A percentile compares a stretch with the other conserved stretches of the same genome.
Evolutionary conservation across 2,329 filamentous ascomycete genomes (phyloP).

Genomic region (Xylariaceae sp.): DNA sequence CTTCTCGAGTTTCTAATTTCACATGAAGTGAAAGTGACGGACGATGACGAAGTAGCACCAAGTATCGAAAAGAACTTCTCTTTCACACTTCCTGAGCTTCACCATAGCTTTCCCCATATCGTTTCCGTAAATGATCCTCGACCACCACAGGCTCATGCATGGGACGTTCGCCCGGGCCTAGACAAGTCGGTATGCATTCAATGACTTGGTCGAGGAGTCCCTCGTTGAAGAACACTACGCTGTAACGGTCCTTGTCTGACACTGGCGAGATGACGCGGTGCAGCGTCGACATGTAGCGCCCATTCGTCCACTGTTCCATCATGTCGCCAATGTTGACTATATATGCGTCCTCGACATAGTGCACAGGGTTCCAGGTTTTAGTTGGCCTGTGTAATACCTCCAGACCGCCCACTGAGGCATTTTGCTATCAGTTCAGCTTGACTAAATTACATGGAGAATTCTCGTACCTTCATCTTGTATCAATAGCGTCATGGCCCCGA

Average conservation of each 20-base stretch:
- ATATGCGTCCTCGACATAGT: constrained; percentile 15
- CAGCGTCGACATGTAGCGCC: constrained; percentile 25
- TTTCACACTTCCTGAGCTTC: background rate
- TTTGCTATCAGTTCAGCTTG: constrained; percentile 1
- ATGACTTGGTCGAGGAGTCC: constrained; percentile 29
- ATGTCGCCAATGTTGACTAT: constrained; percentile 27
- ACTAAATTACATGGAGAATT: too few species aligned
- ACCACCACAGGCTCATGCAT: constrained; percentile 28
- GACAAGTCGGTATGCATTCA: constrained; percentile 31
- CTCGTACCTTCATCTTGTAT: constrained; percentile 19
- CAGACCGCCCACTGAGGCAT: constrained; percentile 16
- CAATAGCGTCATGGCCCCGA: constrained; percentile 22
- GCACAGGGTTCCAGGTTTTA: constrained; percentile 15
- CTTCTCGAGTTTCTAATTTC: too few species aligned
- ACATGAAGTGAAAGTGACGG: too few species aligned
- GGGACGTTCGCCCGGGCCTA: constrained; percentile 26
- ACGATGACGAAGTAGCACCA: too few species aligned
- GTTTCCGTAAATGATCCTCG: constrained; percentile 26
- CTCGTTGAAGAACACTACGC: constrained; percentile 29
- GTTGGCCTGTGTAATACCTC: constrained; percentile 15
- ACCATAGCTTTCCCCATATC: constrained; percentile 12
- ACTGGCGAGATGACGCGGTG: constrained; percentile 26
- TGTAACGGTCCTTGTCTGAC: constrained; percentile 22
- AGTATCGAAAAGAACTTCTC: too few species aligned
- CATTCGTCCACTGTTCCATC: constrained; percentile 26